Evolutionary conservation across 805 yeast genomes (phyloP).

Genomic region (Torulaspora maleeae): DNA sequence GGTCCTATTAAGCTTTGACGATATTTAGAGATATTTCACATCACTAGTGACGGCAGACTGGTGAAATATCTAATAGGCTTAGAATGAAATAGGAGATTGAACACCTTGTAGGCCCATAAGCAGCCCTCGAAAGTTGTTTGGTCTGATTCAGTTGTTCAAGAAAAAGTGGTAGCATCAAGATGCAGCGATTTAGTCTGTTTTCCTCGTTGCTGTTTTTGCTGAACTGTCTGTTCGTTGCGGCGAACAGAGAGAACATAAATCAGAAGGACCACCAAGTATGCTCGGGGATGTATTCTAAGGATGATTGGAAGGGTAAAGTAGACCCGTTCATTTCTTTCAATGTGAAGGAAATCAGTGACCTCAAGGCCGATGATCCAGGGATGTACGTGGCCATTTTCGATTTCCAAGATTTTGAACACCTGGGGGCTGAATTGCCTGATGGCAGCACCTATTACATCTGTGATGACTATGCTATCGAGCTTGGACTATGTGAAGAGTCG

Average conservation of each 20-base stretch:
- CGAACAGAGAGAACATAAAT: conserved; percentile 46
- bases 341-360: conserved; percentile 32
- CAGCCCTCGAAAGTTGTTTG: neutral
- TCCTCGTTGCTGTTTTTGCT: conserved; percentile 6
- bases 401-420: conserved; percentile 63
- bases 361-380: conserved; percentile 34
- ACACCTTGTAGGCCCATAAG: neutral
- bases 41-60: neutral
- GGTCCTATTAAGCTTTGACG: no score
- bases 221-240: conserved; percentile 18
- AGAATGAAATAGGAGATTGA: neutral
- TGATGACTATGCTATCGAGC: conserved; percentile 58
- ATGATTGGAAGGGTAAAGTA: conserved; percentile 79
- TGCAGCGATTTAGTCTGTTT: conserved; percentile 8
- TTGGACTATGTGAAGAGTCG: conserved; percentile 49
- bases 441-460: conserved; percentile 63
- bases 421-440: conserved; percentile 52
- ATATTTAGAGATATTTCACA: neutral
- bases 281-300: conserved; percentile 82
- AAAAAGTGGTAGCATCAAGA: neutral
- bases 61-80: neutral
- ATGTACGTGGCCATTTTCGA: conserved; percentile 77
- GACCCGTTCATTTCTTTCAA: conserved; percentile 58
- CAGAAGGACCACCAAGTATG: conserved; percentile 61
- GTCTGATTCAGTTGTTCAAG: neutral